A percentile compares a stretch with the other conserved stretches of the same genome.
These are phyloP conservation scores for Geotrichum candidum DNA, from an alignment of 1,139 yeast species.

Conservation along the genomic window DNA sequence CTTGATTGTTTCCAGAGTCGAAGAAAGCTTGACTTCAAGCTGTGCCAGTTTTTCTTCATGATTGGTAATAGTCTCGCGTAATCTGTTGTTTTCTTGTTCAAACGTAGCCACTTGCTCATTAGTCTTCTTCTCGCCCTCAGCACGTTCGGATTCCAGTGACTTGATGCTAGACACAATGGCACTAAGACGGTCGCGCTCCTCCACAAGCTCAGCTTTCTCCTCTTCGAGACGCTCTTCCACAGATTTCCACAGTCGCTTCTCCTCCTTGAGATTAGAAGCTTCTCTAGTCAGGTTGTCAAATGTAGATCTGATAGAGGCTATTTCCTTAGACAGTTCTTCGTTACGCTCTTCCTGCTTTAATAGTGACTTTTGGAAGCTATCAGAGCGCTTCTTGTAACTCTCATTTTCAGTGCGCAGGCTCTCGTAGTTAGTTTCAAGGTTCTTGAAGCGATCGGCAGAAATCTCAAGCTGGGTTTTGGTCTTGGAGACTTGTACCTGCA, in stretches of 20 bases:
- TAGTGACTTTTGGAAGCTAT: slow-evolving; percentile 51
- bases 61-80: not conserved
- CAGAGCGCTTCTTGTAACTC: slow-evolving; percentile 40
- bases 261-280: slow-evolving; percentile 47
- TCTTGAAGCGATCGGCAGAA: slow-evolving; percentile 41
- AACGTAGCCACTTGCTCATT: not conserved
- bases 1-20: not conserved
- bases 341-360: slow-evolving; percentile 52
- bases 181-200: slow-evolving; percentile 57
- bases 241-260: slow-evolving; percentile 47
- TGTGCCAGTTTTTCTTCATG: not conserved
- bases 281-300: slow-evolving; percentile 27
- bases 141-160: slow-evolving; percentile 31
- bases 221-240: slow-evolving; percentile 48
- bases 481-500: slow-evolving; percentile 42
- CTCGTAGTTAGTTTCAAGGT: slow-evolving; percentile 35
- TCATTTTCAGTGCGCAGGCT: slow-evolving; percentile 42
- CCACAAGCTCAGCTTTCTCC: slow-evolving; percentile 50
- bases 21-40: not conserved
- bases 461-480: slow-evolving; percentile 44
- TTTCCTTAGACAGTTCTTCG: slow-evolving; percentile 51
- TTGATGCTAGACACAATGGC: slow-evolving; percentile 60
- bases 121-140: slow-evolving; percentile 1
- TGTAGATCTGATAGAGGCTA: slow-evolving; percentile 41
- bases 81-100: not conserved